These are phyloP conservation scores for Chalciporus pseudorubinellus DNA, from an alignment of 768 basidiomycete species.

Conservation along the genomic window DNA sequence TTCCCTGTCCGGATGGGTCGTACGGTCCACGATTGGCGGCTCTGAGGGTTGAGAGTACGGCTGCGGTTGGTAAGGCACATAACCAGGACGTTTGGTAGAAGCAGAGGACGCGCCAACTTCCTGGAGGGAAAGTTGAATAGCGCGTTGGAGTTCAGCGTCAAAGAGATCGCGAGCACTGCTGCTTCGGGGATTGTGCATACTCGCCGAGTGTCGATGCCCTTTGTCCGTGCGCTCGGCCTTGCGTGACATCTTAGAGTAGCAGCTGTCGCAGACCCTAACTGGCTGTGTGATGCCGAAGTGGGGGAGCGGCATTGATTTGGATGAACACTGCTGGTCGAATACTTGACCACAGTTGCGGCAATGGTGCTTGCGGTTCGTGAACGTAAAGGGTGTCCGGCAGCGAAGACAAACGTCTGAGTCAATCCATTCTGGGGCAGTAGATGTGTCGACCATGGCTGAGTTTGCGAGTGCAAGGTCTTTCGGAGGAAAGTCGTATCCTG, in stretches of 20 bases:
- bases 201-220: constrained; percentile 53
- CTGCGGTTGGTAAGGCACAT: constrained; percentile 58
- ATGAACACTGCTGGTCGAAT: constrained; percentile 92
- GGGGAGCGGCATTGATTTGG: constrained; percentile 79
- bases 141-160: constrained; percentile 89
- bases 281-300: constrained; percentile 91
- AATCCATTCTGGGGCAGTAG: constrained; percentile 94
- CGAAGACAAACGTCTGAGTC: constrained; percentile 94
- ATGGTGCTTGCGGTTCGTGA: constrained; percentile 97
- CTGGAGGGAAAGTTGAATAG: constrained; percentile 86
- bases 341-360: constrained; percentile 98
- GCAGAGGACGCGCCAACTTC: constrained; percentile 57
- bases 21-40: constrained; percentile 63
- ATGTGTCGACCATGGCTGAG: constrained; percentile 86
- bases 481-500: constrained; percentile 85
- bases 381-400: constrained; percentile 86
- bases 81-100: constrained; percentile 56
- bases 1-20: constrained; percentile 37
- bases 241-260: constrained; percentile 72
- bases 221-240: constrained; percentile 60
- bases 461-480: constrained; percentile 66
- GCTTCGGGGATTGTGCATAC: constrained; percentile 53
- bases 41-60: constrained; percentile 53
- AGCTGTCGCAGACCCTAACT: constrained; percentile 92
- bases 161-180: constrained; percentile 58